Percentiles rank a stretch among this genome's conserved stretches.
Conservation (phyloP, 2,329 filamentous ascomycete genomes). For the Ophiosphaerella korrae region DNA sequence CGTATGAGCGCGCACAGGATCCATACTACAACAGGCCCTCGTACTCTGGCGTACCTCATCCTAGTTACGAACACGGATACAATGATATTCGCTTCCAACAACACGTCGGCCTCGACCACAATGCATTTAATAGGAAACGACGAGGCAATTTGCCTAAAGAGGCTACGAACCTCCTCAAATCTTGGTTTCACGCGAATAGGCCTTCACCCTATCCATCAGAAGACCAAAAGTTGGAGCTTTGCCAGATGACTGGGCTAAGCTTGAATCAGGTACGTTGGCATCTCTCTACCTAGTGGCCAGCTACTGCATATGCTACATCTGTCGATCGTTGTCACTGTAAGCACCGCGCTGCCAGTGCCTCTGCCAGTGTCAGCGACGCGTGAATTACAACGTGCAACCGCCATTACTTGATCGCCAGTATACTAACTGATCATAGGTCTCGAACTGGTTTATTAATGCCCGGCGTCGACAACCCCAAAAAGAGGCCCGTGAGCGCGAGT, state of each 20-base stretch:
- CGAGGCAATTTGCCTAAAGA: conserved; percentile 90
- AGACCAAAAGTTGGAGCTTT: conserved; percentile 83
- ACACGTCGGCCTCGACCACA: conserved; percentile 33
- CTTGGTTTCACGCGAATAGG: conserved; percentile 67
- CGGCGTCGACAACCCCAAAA: conserved; percentile 59
- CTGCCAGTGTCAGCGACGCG: background rate
- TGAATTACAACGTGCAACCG: background rate
- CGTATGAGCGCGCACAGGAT: conserved; percentile 26
- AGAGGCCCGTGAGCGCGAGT: conserved; percentile 35
- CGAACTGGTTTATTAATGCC: conserved; percentile 83
- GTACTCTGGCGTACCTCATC: conserved; percentile 15
- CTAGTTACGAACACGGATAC: conserved; percentile 25
- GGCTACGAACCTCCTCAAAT: conserved; percentile 78
- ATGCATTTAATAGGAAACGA: conserved; percentile 56
- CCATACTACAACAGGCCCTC: conserved; percentile 22
- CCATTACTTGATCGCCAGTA: background rate
- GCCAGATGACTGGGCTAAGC: conserved; percentile 75
- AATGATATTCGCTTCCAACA: conserved; percentile 39
- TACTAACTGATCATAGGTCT: conserved; percentile 55
- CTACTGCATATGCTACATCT: conserved; percentile 26
- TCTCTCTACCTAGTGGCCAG: conserved; percentile 53
- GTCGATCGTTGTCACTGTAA: conserved; percentile 14
- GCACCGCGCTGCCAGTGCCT: background rate
- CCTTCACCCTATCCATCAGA: conserved; percentile 82
- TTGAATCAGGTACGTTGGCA: conserved; percentile 66